Percentiles rank a stretch among this genome's conserved stretches.
phyloP scores from a whole-genome alignment of 2,329 filamentous ascomycete species.

The Exophiala mesophila region DNA sequence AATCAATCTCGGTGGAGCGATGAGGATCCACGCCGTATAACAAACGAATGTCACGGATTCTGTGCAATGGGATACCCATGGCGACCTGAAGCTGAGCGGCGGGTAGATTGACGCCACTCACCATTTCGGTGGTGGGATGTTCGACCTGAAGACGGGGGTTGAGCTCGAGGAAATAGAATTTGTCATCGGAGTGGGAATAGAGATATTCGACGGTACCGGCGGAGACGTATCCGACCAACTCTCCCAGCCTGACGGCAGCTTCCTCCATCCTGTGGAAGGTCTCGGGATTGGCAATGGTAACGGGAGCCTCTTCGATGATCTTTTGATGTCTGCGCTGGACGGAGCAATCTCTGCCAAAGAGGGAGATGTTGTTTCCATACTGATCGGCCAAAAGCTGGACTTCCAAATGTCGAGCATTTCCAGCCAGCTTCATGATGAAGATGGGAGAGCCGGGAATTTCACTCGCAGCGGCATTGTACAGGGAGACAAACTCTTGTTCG shows the following conservation, averaged over 20 bases:
- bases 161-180: conserved; percentile 98
- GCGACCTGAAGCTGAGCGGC: conserved; percentile 97
- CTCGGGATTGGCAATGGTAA: conserved; percentile 83
- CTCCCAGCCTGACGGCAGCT: conserved; percentile 87
- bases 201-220: conserved; percentile 98
- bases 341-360: conserved; percentile 97
- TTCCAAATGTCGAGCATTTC: conserved; percentile 92
- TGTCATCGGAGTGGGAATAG: conserved; percentile 95
- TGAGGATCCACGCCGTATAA: conserved; percentile 94
- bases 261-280: conserved; percentile 97
- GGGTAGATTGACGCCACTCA: conserved; percentile 93
- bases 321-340: conserved; percentile 98
- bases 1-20: conserved; percentile 82
- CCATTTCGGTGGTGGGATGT: conserved; percentile 99
- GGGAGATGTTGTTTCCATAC: conserved; percentile 99
- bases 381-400: conserved; percentile 96
- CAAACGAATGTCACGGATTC: conserved; percentile 91
- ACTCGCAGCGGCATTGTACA: conserved; percentile 94
- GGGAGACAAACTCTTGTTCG: conserved; percentile 75
- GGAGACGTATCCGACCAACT: conserved; percentile 94
- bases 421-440: conserved; percentile 99
- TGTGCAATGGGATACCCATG: conserved; percentile 94
- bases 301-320: conserved; percentile 98
- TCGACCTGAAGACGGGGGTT: conserved; percentile 99
- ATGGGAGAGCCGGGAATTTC: conserved; percentile 98